Evolutionary conservation across 148 eudicot species (phyloP).

Genomic region (Polygonum maritimum): DNA sequence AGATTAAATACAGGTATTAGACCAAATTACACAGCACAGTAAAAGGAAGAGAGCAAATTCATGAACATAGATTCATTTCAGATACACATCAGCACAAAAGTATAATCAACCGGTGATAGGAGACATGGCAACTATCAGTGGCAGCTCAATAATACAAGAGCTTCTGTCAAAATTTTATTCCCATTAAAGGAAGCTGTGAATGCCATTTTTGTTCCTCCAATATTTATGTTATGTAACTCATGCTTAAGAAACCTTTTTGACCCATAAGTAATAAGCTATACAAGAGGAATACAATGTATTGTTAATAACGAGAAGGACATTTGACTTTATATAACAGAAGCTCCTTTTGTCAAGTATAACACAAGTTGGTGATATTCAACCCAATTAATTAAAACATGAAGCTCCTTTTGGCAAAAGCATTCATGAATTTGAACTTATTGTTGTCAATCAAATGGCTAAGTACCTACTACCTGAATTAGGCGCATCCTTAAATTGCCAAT

Average conservation of each 20-base stretch:
- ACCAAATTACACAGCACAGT: background rate
- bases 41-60: background rate
- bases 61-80: background rate
- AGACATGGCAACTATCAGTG: too few species aligned
- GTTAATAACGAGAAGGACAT: background rate
- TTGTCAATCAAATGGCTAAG: background rate
- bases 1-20: background rate
- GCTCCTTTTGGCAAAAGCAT: background rate
- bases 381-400: background rate
- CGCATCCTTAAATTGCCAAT: constrained; percentile 59
- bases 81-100: background rate
- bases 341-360: background rate
- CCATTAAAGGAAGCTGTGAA: background rate
- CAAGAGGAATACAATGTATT: background rate
- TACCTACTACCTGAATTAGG: constrained; percentile 72
- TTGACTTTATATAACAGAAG: background rate
- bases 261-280: background rate
- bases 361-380: background rate
- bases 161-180: background rate
- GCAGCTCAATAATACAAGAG: too few species aligned
- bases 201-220: background rate
- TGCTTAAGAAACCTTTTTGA: background rate
- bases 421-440: background rate
- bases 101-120: too few species aligned
- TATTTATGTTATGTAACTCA: background rate